Evolutionary conservation across 2,329 filamentous ascomycete genomes (phyloP), one percentile per base, ranked within the genome.

Genomic region (Dothideomycetidae sp.): DNA sequence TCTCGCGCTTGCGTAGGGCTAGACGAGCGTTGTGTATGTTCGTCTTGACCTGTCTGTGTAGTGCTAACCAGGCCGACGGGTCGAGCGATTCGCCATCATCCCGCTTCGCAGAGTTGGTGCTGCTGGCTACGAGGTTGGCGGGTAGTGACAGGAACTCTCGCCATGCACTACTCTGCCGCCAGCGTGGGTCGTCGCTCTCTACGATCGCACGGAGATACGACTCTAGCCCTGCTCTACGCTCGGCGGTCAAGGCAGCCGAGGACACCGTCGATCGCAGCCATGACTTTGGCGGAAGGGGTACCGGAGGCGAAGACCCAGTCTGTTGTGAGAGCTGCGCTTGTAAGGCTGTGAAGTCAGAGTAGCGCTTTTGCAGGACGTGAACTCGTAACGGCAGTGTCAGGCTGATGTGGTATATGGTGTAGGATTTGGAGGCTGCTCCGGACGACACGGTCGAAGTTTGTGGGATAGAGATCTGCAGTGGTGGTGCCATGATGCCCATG

Each of bases 321-420:
- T 73, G 63, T 29, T 68, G 61, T 13, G 66, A 64, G 5, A 92
- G 68, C 3, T 69, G 59, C 18, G 63, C 56, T 59, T 90, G 73
- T 11, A 92, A 73, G 32, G 66, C 56, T 39, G 65, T 63, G 53
- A 90, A 90, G 54, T 90, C 82, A 37, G 77, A 83, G 64, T 88
- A 92, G 50, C 82, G 79, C 59, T 86, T 88, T 51, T 77, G 74
- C 4, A 85, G 67, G 46, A 80, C 77, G 49, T 78, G 81, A 3
- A 79, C 80, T 33, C 79, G 75, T 10, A 88, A 69, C 0, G 82
- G 81, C 1, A 85, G 74, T 35, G 80, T 75, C 42, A 90, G 67
- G 14, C 74, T 76, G 56, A 86, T 78, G 56, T 82, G 81, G 64
- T 86, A 88, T 46, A 78, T 69, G 0, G 81, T 86, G 57, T 75